Conservation (phyloP, 768 basidiomycete genomes). For the Naganishia randhawae region DNA sequence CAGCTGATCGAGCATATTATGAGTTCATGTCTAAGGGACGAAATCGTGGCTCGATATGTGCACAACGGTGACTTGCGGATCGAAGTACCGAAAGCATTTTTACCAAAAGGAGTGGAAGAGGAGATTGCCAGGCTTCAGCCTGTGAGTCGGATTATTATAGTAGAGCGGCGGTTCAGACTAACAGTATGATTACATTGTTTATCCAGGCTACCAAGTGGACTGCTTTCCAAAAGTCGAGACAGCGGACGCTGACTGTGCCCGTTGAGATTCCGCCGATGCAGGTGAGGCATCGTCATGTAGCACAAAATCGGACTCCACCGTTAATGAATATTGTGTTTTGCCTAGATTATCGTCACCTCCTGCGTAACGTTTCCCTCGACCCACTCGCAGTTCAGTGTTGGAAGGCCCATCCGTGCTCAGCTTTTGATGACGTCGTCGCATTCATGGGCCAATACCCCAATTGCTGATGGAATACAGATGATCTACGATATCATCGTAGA, state of each 20-base stretch:
- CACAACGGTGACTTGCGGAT: not conserved
- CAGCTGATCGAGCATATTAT: not conserved
- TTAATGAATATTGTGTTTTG: too few species aligned
- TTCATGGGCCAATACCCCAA: not conserved
- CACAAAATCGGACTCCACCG: not conserved
- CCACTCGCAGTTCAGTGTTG: not conserved
- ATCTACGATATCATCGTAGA: conserved; percentile 27
- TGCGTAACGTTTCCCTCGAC: not conserved
- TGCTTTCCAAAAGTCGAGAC: not conserved
- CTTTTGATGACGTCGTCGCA: conserved; percentile 1
- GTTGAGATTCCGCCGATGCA: conserved; percentile 31
- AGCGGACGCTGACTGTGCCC: conserved; percentile 24
- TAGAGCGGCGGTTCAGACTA: not conserved
- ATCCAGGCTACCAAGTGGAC: not conserved
- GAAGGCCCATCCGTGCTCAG: conserved; percentile 11
- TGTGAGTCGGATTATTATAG: not conserved
- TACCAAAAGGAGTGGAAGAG: not conserved
- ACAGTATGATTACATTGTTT: not conserved
- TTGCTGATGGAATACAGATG: conserved; percentile 9
- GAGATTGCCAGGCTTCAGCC: not conserved
- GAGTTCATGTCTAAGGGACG: not conserved
- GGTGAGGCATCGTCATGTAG: not conserved
- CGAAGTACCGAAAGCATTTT: not conserved
- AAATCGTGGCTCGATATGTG: not conserved
- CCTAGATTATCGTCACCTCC: conserved; percentile 17